Base-by-base conservation (phyloP, 345 rosid genomes). In the Eucalyptus dawsonii region DNA sequence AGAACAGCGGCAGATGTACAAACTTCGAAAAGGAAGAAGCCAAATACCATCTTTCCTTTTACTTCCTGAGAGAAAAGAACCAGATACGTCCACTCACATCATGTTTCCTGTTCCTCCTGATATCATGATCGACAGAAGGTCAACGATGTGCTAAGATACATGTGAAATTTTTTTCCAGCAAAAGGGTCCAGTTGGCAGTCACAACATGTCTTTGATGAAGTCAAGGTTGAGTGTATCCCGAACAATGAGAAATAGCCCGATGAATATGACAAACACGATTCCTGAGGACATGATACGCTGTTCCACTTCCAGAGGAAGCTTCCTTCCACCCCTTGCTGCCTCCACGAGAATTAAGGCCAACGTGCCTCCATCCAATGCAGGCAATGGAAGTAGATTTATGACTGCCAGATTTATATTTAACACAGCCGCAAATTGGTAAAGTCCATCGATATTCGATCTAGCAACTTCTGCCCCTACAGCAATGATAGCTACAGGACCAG, bases 391-490 rank as follows among this genome's bases (percentile, higher is more conserved):
- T 76, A 97, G 97, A 88, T 97, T 97, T 88, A 97, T 96, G 85
- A 97, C 96, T 5, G 99, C 99, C 86, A 97, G 98, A 89, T 97
- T 97, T 49, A 97, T 87, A 92, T 97, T 97, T 49, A 97, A 94
- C 60, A 97, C 91, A 13, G 99, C 99, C 6, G 98, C 99, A 62
- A 97, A 97, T 65, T 97, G 99, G 91, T 93, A 97, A 62, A 97
- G 97, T 25, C 98, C 98, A 53, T 95, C 98, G 34, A 93, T 92
- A 88, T 95, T 97, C 19, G 99, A 97, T 92, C 98, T 94, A 27
- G 99, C 99, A n/a, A 97, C 99, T 93, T 97, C 99, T 22, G 99
- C 98, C 81, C 99, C 99, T 42, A 97, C 99, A 37, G 99, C 98
- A 87, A 97, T 97, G 86, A 97, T 97, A 14, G 99, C 99, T 49